A percentile compares a stretch with the other conserved stretches of the same genome.
phyloP scores from a whole-genome alignment of 169 alveolate genomes.

The Cyclospora cayetanensis region DNA sequence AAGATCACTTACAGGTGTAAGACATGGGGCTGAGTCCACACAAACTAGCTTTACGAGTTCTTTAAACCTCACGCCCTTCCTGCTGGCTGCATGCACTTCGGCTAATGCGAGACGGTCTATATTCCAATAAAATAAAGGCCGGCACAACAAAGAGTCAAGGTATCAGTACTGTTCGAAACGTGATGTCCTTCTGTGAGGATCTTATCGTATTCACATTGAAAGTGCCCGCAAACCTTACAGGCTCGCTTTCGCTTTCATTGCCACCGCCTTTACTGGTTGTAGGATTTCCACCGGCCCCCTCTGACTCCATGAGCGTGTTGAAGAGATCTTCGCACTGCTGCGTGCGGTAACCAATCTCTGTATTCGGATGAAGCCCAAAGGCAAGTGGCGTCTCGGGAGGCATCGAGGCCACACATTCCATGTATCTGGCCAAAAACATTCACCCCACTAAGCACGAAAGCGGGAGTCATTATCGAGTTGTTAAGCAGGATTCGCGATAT shows the following conservation, averaged over 20 bases:
- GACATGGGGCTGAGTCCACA: no score
- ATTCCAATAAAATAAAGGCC: no score
- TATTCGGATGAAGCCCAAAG: conserved; percentile 96
- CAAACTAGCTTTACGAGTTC: no score
- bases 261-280: background rate
- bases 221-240: no score
- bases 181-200: no score
- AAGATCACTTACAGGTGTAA: no score
- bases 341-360: conserved; percentile 89
- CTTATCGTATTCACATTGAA: no score
- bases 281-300: background rate
- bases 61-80: no score
- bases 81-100: no score
- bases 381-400: conserved; percentile 93
- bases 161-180: no score
- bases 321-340: conserved; percentile 64
- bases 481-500: background rate
- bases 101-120: no score
- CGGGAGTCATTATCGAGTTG: background rate
- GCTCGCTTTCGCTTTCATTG: background rate
- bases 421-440: conserved; percentile 73
- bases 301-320: conserved; percentile 47
- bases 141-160: no score
- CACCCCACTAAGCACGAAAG: background rate
- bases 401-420: conserved; percentile 84